Conservation (phyloP, 2,329 filamentous ascomycete species). For the Cladosporium colombiae region DNA sequence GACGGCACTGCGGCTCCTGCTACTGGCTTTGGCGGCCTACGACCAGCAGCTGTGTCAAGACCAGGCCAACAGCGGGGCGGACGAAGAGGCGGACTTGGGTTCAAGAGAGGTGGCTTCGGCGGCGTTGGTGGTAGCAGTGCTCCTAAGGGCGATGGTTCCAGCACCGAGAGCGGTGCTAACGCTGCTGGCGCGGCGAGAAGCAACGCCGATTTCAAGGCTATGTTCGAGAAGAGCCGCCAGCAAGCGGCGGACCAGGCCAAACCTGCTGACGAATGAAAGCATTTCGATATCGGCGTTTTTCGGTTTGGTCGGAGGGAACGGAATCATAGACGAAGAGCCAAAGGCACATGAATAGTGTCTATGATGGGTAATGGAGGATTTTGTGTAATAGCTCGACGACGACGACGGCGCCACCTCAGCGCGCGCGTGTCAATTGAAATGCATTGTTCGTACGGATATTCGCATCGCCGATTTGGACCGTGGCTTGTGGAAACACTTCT, state of each 20-base stretch:
- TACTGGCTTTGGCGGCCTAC: constrained; percentile 30
- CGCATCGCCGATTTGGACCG: no score
- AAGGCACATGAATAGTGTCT: not conserved
- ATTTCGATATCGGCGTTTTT: not conserved
- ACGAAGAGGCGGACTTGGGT: constrained; percentile 50
- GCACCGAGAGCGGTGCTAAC: constrained; percentile 26
- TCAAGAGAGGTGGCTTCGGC: constrained; percentile 45
- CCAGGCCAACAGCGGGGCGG: constrained; percentile 49
- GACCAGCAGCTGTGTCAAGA: constrained; percentile 40
- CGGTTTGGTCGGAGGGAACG: not conserved
- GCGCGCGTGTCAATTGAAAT: not conserved
- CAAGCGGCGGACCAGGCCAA: not conserved
- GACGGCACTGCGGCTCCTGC: constrained; percentile 35
- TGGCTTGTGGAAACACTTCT: no score
- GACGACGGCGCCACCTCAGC: not conserved
- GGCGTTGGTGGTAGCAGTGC: constrained; percentile 26
- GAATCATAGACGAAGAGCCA: not conserved
- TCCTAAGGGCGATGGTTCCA: constrained; percentile 2
- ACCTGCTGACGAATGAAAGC: not conserved
- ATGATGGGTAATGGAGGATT: not conserved
- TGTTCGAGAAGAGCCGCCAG: constrained; percentile 46
- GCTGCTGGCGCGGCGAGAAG: constrained; percentile 49
- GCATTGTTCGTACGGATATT: not conserved
- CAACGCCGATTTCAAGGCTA: constrained; percentile 59
- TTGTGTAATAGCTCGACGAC: not conserved